Evolutionary conservation across 2,329 filamentous ascomycete genomes (phyloP).

Genomic region (Fusarium clavum): DNA sequence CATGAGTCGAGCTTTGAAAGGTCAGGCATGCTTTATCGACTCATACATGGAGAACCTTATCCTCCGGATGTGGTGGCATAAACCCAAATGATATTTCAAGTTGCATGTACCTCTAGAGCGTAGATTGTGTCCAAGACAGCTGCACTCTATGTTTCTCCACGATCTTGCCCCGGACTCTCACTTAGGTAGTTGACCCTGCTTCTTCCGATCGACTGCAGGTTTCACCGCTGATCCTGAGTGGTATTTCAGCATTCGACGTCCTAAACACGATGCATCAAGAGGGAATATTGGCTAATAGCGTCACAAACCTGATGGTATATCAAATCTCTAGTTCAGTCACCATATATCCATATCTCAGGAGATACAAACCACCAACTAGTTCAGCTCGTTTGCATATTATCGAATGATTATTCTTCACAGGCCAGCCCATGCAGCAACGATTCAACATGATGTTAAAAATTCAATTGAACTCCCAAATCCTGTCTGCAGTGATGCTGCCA

Average conservation of each 20-base stretch:
- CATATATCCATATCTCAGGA: no score
- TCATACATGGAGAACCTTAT: neutral
- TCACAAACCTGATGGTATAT: neutral
- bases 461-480: slow-evolving; percentile 11
- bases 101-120: neutral
- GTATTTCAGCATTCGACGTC: neutral
- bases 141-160: slow-evolving; percentile 3
- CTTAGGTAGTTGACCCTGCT: slow-evolving; percentile 29
- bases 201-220: slow-evolving; percentile 39
- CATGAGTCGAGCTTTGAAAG: slow-evolving; percentile 12
- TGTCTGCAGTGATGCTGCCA: slow-evolving; percentile 7
- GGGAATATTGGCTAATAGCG: neutral
- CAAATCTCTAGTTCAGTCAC: neutral
- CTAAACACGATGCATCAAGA: neutral
- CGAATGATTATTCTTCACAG: neutral
- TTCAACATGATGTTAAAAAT: neutral
- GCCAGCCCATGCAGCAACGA: neutral
- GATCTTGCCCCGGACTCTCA: slow-evolving; percentile 14
- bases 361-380: neutral
- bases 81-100: neutral
- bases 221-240: slow-evolving; percentile 37
- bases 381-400: neutral
- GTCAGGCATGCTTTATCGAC: neutral
- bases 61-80: neutral
- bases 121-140: neutral